Evolutionary conservation across 2,329 filamentous ascomycete genomes (phyloP).

Genomic region (Cytospora chrysosperma): DNA sequence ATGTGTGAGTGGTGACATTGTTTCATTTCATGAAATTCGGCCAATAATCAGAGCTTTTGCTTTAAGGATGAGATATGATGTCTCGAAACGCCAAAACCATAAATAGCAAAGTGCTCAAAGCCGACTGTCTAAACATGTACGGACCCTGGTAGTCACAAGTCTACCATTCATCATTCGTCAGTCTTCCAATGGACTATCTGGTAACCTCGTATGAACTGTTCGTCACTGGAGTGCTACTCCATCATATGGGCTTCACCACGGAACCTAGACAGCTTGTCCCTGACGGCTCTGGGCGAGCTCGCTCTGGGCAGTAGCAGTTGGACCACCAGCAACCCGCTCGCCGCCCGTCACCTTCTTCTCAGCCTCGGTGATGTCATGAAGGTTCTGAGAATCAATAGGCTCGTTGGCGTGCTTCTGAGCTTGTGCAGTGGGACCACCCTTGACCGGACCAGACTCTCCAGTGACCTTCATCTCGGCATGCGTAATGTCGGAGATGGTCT

Average conservation of each 20-base stretch:
- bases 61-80: background rate
- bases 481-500: constrained; percentile 41
- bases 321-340: constrained; percentile 36
- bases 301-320: constrained; percentile 39
- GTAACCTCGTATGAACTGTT: background rate
- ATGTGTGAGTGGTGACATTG: background rate
- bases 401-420: constrained; percentile 40
- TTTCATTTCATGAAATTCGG: background rate
- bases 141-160: background rate
- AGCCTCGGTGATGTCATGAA: constrained; percentile 42
- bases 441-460: constrained; percentile 34
- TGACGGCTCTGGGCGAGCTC: constrained; percentile 28
- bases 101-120: background rate
- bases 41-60: background rate
- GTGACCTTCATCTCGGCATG: constrained; percentile 40
- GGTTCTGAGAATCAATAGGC: constrained; percentile 34
- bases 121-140: background rate
- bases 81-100: background rate
- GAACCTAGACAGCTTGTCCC: background rate
- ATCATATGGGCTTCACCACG: background rate
- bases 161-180: background rate
- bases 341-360: constrained; percentile 40
- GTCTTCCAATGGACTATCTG: background rate
- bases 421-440: constrained; percentile 40
- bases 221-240: background rate